Conservation (phyloP, 2,329 filamentous ascomycete genomes). For the Scopulariopsis brevicaulis region DNA sequence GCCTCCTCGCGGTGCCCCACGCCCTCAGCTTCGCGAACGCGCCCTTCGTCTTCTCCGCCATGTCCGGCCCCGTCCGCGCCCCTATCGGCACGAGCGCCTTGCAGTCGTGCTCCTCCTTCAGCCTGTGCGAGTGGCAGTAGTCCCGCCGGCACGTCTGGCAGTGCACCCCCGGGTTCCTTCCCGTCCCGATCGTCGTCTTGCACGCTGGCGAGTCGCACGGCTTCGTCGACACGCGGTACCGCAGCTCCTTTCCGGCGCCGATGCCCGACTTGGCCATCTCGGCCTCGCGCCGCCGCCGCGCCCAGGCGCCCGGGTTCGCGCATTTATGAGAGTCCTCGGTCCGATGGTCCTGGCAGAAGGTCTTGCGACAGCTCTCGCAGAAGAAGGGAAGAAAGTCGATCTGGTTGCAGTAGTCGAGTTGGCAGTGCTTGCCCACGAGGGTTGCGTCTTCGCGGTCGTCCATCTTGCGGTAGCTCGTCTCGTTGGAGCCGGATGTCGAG, state of each 20-base stretch:
- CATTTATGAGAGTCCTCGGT: conserved; percentile 72
- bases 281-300: conserved; percentile 41
- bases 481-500: conserved; percentile 21
- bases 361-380: conserved; percentile 77
- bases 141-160: conserved; percentile 60
- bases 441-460: conserved; percentile 62
- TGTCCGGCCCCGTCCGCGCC: conserved; percentile 31
- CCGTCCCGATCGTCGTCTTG: conserved; percentile 61
- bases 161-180: conserved; percentile 56
- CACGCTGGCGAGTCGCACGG: conserved; percentile 57
- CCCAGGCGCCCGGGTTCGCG: conserved; percentile 49
- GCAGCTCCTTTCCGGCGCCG: conserved; percentile 41
- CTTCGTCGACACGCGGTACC: conserved; percentile 46
- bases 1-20: conserved; percentile 69
- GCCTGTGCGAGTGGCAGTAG: conserved; percentile 69
- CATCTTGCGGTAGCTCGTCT: conserved; percentile 60
- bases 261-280: conserved; percentile 40
- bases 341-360: conserved; percentile 90
- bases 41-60: conserved; percentile 50
- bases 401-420: conserved; percentile 82
- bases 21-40: conserved; percentile 68
- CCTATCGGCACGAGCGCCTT: conserved; percentile 54
- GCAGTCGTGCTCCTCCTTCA: conserved; percentile 78
- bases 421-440: conserved; percentile 82
- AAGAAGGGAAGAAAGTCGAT: conserved; percentile 93